phyloP scores from a whole-genome alignment of 176 grass and related monocot genomes.

The Ensete glaucum region DNA sequence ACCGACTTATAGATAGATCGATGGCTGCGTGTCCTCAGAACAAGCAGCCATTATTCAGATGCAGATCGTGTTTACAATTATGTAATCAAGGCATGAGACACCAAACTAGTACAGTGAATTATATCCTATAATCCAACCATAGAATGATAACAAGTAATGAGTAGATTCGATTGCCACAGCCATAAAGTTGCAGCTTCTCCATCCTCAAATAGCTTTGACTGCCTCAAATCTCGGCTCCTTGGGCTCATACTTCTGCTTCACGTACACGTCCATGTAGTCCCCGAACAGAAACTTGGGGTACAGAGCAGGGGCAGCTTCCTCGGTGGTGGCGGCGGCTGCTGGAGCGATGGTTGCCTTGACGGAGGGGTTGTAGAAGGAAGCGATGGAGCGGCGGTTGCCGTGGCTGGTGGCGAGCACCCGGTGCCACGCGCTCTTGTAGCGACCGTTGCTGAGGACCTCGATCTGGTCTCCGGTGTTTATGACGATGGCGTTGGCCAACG shows the following conservation, averaged over 20 bases:
- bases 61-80: too few relatives aligned
- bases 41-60: too few relatives aligned
- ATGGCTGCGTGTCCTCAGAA: too few relatives aligned
- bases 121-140: too few relatives aligned
- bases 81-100: too few relatives aligned
- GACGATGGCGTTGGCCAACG: constrained; percentile 66
- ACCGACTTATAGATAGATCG: too few relatives aligned
- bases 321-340: background rate
- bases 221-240: constrained; percentile 58
- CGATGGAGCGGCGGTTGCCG: constrained; percentile 65
- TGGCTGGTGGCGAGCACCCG: constrained; percentile 45
- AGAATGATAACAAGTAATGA: too few relatives aligned
- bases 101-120: too few relatives aligned
- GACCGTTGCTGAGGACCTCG: constrained; percentile 76
- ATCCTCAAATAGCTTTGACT: background rate
- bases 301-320: background rate
- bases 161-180: too few relatives aligned
- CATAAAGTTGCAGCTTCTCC: too few relatives aligned
- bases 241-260: constrained; percentile 52
- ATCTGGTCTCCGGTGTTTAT: constrained; percentile 98
- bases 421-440: constrained; percentile 91
- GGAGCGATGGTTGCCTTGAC: constrained; percentile 46
- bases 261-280: constrained; percentile 83
- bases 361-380: constrained; percentile 87
- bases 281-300: constrained; percentile 66